These are phyloP conservation scores for Sporothrix humicola DNA, from an alignment of 2,329 filamentous ascomycete species.

Conservation along the genomic window DNA sequence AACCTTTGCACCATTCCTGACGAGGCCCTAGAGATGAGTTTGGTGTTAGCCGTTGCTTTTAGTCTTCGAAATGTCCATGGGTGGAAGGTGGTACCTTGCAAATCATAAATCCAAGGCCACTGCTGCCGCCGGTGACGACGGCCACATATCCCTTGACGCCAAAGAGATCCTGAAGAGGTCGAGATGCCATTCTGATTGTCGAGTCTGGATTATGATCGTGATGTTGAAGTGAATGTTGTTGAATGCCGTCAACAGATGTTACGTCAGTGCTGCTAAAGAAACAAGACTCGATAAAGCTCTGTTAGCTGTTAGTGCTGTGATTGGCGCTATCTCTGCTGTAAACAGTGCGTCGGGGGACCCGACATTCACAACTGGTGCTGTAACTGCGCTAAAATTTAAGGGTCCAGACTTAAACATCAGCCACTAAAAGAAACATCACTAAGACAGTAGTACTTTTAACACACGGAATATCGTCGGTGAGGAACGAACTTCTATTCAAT, in stretches of 20 bases:
- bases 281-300: too few species aligned
- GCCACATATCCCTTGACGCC: constrained; percentile 45
- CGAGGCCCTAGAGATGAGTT: constrained; percentile 46
- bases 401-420: too few species aligned
- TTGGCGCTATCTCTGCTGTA: too few species aligned
- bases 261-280: neutral
- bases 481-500: neutral
- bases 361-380: too few species aligned
- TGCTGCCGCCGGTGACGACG: constrained; percentile 45
- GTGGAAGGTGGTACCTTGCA: constrained; percentile 2
- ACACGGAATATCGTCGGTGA: neutral
- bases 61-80: neutral
- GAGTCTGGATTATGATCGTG: neutral
- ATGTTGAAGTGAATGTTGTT: neutral
- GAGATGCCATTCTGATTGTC: constrained; percentile 27
- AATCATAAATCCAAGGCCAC: constrained; percentile 46
- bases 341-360: too few species aligned
- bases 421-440: too few species aligned
- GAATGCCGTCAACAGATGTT: too few species aligned
- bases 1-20: constrained; percentile 70
- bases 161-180: constrained; percentile 24
- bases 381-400: too few species aligned
- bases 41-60: neutral
- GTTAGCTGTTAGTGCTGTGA: too few species aligned
- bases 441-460: too few species aligned